Evolutionary conservation across 371 early-diverging fungal species (phyloP).

Genomic region (Zychaea mexicana): DNA sequence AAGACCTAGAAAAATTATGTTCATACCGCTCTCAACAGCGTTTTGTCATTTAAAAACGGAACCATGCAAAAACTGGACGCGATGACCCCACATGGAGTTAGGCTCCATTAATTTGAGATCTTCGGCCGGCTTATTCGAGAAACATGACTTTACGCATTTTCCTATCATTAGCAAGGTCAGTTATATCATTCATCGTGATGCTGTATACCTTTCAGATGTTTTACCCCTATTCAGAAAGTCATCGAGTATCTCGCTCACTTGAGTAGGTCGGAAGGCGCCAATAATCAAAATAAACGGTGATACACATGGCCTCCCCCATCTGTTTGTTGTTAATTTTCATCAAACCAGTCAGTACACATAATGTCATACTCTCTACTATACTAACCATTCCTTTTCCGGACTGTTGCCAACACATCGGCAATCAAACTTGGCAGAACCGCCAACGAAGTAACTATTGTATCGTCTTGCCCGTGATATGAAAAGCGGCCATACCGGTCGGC

Average conservation of each 20-base stretch:
- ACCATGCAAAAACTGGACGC: constrained; percentile 49
- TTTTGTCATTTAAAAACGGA: constrained; percentile 38
- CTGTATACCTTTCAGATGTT: too few species aligned
- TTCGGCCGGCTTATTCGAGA: constrained; percentile 52
- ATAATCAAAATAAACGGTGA: constrained; percentile 67
- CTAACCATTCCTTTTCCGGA: constrained; percentile 50
- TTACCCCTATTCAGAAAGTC: constrained; percentile 65
- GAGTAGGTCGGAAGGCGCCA: constrained; percentile 56
- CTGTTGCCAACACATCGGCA: constrained; percentile 57
- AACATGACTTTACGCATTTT: constrained; percentile 54
- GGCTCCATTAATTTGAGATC: constrained; percentile 52
- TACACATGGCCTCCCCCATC: constrained; percentile 50
- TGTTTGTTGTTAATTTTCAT: background rate
- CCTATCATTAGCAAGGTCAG: constrained; percentile 23
- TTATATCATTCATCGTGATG: background rate
- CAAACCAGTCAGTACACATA: background rate
- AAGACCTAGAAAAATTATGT: background rate
- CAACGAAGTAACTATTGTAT: constrained; percentile 62
- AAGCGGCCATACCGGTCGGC: background rate
- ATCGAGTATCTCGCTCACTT: constrained; percentile 61
- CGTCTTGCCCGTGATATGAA: background rate
- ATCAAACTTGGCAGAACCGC: constrained; percentile 65
- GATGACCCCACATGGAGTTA: constrained; percentile 47
- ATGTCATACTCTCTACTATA: background rate
- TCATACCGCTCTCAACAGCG: constrained; percentile 48